A percentile compares a stretch with the other conserved stretches of the same genome.
phyloP scores from a whole-genome alignment of 306 rosid species.

The Cicer judaicum region DNA sequence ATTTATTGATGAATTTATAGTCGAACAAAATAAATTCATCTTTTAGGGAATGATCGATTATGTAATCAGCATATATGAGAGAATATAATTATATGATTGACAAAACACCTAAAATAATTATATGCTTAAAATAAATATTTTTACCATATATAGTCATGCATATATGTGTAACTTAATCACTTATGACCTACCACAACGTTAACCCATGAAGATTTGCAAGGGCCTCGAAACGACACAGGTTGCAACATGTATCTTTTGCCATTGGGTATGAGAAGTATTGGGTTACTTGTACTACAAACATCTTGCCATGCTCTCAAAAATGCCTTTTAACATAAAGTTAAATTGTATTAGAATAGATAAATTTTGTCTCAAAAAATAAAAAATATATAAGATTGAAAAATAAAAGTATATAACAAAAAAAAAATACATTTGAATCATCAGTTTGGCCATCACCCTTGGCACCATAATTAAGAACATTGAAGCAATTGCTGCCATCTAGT shows the following conservation, averaged over 20 bases:
- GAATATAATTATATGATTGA: not conserved
- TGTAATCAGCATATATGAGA: no score
- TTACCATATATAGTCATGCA: not conserved
- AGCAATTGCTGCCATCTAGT: not conserved
- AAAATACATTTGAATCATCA: slow-evolving; percentile 17
- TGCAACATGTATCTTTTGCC: slow-evolving; percentile 52
- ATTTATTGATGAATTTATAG: no score
- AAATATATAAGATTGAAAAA: not conserved
- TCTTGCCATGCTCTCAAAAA: slow-evolving; percentile 59
- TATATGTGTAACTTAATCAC: not conserved
- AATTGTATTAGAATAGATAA: not conserved
- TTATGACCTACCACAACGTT: slow-evolving; percentile 43
- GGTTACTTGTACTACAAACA: slow-evolving; percentile 41
- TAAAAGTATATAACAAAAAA: not conserved
- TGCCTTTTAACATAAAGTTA: slow-evolving; percentile 47
- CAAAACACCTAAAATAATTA: no score
- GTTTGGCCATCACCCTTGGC: not conserved
- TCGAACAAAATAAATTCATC: no score
- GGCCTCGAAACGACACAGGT: slow-evolving; percentile 54
- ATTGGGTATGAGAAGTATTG: slow-evolving; percentile 50
- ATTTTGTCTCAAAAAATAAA: not conserved
- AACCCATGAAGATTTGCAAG: slow-evolving; percentile 52
- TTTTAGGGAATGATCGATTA: no score
- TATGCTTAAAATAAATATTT: no score
- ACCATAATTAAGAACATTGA: slow-evolving; percentile 12